Conservation (phyloP, 345 rosid species). For the Gossypium arboreum region DNA sequence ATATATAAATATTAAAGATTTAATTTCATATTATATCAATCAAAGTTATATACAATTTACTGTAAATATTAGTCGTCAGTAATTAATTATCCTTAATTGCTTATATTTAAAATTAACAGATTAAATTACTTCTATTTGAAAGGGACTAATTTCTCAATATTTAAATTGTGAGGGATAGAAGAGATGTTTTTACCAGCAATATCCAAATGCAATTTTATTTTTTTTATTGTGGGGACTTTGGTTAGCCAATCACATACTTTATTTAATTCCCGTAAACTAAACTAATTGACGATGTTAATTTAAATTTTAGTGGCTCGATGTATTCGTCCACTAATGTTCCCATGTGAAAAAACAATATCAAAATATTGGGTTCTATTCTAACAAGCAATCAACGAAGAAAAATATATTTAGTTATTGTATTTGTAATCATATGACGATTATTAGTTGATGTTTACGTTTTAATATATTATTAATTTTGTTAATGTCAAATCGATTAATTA, state of each 20-base stretch:
- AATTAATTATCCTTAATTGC: no score
- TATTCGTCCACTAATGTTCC: not conserved
- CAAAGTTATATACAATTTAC: no score
- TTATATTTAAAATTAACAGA: no score
- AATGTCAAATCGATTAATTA: no score
- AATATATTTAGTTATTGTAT: not conserved
- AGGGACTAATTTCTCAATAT: no score
- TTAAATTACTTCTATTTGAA: no score
- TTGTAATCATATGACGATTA: no score
- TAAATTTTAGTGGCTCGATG: constrained; percentile 20
- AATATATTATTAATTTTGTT: not conserved
- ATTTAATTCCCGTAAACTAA: not conserved
- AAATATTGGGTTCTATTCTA: not conserved
- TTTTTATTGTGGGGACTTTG: not conserved
- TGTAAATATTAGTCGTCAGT: no score
- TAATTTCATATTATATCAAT: no score
- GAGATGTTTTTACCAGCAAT: no score
- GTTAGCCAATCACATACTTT: not conserved
- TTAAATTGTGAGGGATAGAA: no score
- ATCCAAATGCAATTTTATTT: not conserved
- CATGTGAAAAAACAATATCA: not conserved
- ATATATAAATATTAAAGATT: no score
- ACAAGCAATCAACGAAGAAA: not conserved
- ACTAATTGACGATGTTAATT: not conserved
- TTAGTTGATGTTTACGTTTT: not conserved